phyloP scores from a whole-genome alignment of 352 stramenopile species.

The Pilasporangium apinafurcum region DNA sequence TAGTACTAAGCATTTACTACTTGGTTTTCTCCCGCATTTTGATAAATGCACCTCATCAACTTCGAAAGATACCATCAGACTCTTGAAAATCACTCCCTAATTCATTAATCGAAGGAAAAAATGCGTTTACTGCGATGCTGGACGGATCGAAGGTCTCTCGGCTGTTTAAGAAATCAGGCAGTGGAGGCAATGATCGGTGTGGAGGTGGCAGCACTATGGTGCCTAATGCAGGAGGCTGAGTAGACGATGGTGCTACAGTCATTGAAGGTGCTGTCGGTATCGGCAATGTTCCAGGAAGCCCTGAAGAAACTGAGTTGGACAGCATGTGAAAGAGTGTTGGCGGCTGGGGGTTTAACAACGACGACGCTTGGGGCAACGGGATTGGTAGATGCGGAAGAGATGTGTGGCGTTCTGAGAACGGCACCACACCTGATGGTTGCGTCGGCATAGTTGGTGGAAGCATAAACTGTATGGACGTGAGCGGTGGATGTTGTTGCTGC shows the following conservation, averaged over 20 bases:
- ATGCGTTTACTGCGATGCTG: slow-evolving; percentile 17
- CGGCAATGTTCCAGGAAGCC: slow-evolving; percentile 13
- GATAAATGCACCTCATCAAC: slow-evolving; percentile 11
- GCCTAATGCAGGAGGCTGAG: slow-evolving; percentile 28
- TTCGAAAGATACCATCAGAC: slow-evolving; percentile 34
- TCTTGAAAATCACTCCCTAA: slow-evolving; percentile 35
- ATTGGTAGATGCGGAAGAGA: slow-evolving; percentile 48
- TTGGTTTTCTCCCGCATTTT: background rate
- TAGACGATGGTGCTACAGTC: background rate
- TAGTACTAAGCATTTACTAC: background rate
- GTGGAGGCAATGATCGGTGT: slow-evolving; percentile 34
- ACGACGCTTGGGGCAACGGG: slow-evolving; percentile 34
- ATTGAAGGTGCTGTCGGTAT: slow-evolving; percentile 7
- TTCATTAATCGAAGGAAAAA: slow-evolving; percentile 48
- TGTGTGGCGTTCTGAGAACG: slow-evolving; percentile 20
- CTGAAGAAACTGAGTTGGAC: slow-evolving; percentile 4
- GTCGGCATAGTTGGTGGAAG: slow-evolving; percentile 12
- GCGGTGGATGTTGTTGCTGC: slow-evolving; percentile 4
- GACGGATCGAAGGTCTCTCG: slow-evolving; percentile 50
- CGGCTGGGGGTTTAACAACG: slow-evolving; percentile 25
- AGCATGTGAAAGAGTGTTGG: slow-evolving; percentile 23
- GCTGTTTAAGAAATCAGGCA: slow-evolving; percentile 61
- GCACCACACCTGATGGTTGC: slow-evolving; percentile 9
- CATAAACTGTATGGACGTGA: slow-evolving; percentile 26
- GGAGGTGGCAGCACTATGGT: slow-evolving; percentile 41